phyloP scores from a whole-genome alignment of 225 moss, liverwort and hornwort genomes.

The Polytrichum commune region DNA sequence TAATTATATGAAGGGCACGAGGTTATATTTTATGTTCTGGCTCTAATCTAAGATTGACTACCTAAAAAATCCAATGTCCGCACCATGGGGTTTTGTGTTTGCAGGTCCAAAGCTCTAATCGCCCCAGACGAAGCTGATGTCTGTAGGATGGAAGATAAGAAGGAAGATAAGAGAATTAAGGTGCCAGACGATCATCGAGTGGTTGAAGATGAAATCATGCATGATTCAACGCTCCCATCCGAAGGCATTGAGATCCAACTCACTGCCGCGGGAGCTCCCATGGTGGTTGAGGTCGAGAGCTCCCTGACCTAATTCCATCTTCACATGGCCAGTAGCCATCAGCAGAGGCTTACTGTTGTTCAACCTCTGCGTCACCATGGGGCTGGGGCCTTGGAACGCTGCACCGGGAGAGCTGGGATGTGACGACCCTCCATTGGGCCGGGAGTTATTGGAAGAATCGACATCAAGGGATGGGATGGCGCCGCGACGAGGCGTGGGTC shows the following conservation, averaged over 20 bases:
- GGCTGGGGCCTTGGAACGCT: slow-evolving; percentile 22
- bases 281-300: slow-evolving; percentile 36
- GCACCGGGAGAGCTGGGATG: slow-evolving; percentile 2
- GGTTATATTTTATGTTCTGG: not conserved
- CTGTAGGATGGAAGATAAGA: not conserved
- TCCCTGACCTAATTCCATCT: slow-evolving; percentile 28
- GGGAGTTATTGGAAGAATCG: slow-evolving; percentile 4
- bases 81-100: too few relatives aligned
- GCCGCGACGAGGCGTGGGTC: slow-evolving; percentile 66
- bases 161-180: not conserved
- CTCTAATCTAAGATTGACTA: not conserved
- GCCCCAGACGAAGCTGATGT: not conserved
- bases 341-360: too few relatives aligned
- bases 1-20: too few relatives aligned
- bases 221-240: slow-evolving; percentile 45
- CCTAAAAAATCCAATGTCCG: not conserved
- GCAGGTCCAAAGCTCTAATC: not conserved
- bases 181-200: not conserved
- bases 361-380: not conserved
- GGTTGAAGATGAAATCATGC: not conserved
- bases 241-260: slow-evolving; percentile 54
- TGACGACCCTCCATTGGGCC: not conserved
- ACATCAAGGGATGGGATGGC: slow-evolving; percentile 45
- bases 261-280: slow-evolving; percentile 22
- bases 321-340: slow-evolving; percentile 9